phyloP scores from a whole-genome alignment of 257 asterid genomes.

The Galeopsis tetrahit region DNA sequence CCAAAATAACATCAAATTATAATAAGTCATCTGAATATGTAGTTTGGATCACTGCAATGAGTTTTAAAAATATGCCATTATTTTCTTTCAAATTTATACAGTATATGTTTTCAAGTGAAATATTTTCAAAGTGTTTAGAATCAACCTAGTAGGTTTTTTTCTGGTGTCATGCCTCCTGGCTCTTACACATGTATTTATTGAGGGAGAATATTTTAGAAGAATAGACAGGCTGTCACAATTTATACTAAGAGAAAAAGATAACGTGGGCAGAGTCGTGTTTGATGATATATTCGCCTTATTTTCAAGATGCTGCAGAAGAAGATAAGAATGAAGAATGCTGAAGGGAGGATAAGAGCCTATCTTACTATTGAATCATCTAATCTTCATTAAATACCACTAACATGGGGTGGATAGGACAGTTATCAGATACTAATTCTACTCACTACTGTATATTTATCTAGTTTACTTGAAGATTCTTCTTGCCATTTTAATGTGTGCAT shows the following conservation, averaged over 20 bases:
- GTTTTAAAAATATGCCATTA: background rate
- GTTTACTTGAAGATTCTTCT: slow-evolving; percentile 28
- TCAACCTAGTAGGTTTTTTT: background rate
- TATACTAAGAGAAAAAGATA: background rate
- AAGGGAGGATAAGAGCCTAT: slow-evolving; percentile 19
- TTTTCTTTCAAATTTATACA: background rate
- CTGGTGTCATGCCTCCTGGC: slow-evolving; percentile 15
- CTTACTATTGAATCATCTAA: slow-evolving; percentile 16
- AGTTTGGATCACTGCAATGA: background rate
- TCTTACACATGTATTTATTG: background rate
- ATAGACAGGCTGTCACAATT: background rate
- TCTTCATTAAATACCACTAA: background rate
- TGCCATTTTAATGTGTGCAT: slow-evolving; percentile 23
- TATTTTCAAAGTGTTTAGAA: background rate
- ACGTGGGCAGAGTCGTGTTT: slow-evolving; percentile 4
- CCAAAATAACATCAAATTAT: background rate
- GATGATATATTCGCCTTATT: slow-evolving; percentile 14
- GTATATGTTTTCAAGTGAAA: background rate
- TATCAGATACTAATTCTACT: slow-evolving; percentile 14
- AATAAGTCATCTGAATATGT: background rate
- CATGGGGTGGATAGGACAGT: slow-evolving; percentile 28
- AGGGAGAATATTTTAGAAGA: background rate
- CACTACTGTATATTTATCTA: slow-evolving; percentile 5
- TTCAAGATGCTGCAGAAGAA: slow-evolving; percentile 16
- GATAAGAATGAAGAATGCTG: slow-evolving; percentile 23